Evolutionary conservation across 192 early-diverging fungal species (phyloP), one percentile per base, ranked within the genome.

Genomic region (Rhizoclosmatium globosum): DNA sequence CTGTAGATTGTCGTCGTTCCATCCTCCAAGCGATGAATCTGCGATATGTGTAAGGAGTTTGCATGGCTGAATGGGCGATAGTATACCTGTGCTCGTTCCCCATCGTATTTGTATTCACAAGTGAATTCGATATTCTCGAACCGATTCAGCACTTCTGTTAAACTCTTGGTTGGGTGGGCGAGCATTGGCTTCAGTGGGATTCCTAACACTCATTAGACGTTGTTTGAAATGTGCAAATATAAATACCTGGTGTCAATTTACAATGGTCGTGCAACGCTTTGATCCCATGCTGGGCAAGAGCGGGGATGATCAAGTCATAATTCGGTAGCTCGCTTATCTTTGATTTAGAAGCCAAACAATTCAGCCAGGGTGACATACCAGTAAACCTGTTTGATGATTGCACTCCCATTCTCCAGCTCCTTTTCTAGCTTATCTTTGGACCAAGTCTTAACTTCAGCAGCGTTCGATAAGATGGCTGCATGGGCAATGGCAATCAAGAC

Each of bases 21-120:
- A 78, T 94, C 89, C 2, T 90, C 91, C 41, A 95, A 79, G 50
- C 83, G 87, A 83, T 99, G 97, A 71, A 99, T 96, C 91, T 95
- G 47, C 74, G 31, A 31, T 38, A 39, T 38, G n/a, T 38, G 48
- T 44, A 69, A 11, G 41, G 15, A 15, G 47, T 50, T n/a, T 23
- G 17, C 13, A 21, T 53, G 50, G 17, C 17, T 53, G 2, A 23
- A 17, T 47, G 58, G 2, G 23, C 21, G 38, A 80, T 48, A 21
- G 38, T 41, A 41, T 31, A 93, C 92, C 88, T 98, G 97, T 19
- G 94, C 95, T 43, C 96, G 89, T 82, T 97, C 95, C 31, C 96
- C 98, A 81, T 99, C 98, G 76, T 99, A 99, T 80, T 99, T 99
- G 85, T 92, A 98, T 83, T 99, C 98, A 82, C 98, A 99, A 3